A percentile compares a stretch with the other conserved stretches of the same genome.
Evolutionary conservation across 257 asterid genomes (phyloP).

Genomic region (Solanum bulbocastanum): DNA sequence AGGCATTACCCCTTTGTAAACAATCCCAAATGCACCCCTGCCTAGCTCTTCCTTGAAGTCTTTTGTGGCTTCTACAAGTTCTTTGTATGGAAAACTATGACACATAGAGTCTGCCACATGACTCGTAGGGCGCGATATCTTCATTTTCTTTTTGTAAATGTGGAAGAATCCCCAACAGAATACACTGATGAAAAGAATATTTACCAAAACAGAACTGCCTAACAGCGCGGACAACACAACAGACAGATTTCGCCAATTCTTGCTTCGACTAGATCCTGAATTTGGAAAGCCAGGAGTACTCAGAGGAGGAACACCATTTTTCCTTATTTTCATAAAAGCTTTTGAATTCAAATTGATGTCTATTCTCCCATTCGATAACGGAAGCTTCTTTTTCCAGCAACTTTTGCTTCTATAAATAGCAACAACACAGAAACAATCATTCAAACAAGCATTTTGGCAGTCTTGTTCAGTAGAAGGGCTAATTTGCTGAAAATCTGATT

Average conservation of each 20-base stretch:
- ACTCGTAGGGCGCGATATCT: background rate
- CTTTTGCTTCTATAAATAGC: constrained; percentile 5
- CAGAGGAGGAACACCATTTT: constrained; percentile 1
- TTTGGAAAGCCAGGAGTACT: background rate
- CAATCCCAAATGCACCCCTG: constrained; percentile 55
- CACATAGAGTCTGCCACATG: background rate
- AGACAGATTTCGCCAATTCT: background rate
- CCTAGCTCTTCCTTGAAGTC: constrained; percentile 42
- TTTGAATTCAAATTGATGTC: background rate
- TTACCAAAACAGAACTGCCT: background rate
- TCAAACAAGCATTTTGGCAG: constrained; percentile 22
- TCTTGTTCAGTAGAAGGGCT: background rate
- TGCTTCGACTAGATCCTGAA: background rate
- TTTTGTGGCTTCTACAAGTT: constrained; percentile 25
- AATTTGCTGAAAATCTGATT: background rate
- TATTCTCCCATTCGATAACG: constrained; percentile 24
- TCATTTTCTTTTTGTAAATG: background rate
- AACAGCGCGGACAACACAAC: background rate
- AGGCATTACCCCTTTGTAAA: constrained; percentile 35
- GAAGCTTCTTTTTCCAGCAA: constrained; percentile 32
- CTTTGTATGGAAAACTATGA: constrained; percentile 24
- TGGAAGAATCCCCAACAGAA: background rate
- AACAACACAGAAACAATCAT: constrained; percentile 37
- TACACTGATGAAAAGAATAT: background rate
- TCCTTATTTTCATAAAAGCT: constrained; percentile 6